A percentile compares a stretch with the other conserved stretches of the same genome.
phyloP scores from a whole-genome alignment of 108 stramenopile species.

The Cyclotella atomus region DNA sequence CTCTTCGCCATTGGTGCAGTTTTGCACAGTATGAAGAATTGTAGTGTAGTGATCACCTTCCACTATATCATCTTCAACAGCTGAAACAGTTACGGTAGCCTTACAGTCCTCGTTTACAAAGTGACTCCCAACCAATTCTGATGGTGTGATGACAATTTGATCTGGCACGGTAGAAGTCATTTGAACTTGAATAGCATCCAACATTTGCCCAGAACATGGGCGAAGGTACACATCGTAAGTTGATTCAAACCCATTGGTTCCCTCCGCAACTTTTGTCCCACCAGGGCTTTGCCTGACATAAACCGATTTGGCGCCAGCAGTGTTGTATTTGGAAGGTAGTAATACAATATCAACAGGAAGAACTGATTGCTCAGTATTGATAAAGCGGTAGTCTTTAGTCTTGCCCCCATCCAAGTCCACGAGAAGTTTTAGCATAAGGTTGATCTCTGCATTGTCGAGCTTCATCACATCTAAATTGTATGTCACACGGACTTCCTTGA shows the following conservation, averaged over 20 bases:
- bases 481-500: not conserved
- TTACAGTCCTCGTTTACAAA: not conserved
- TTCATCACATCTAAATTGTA: not conserved
- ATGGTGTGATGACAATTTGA: slow-evolving; percentile 1
- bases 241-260: slow-evolving; percentile 24
- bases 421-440: not conserved
- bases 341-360: slow-evolving; percentile 1
- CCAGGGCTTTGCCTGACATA: not conserved
- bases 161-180: not conserved
- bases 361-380: not conserved
- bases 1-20: not conserved
- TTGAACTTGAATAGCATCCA: not conserved
- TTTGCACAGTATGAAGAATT: not conserved
- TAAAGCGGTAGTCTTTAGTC: slow-evolving; percentile 1
- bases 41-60: slow-evolving; percentile 5
- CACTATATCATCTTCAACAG: not conserved
- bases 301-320: not conserved
- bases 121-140: not conserved
- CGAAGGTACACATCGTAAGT: slow-evolving; percentile 48
- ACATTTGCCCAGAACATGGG: slow-evolving; percentile 27
- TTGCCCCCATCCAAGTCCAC: not conserved
- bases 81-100: not conserved
- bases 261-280: slow-evolving; percentile 37
- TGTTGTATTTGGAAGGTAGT: not conserved
- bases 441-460: slow-evolving; percentile 4